Evolutionary conservation across 768 basidiomycete genomes (phyloP).

Genomic region (Phallus indusiatus): DNA sequence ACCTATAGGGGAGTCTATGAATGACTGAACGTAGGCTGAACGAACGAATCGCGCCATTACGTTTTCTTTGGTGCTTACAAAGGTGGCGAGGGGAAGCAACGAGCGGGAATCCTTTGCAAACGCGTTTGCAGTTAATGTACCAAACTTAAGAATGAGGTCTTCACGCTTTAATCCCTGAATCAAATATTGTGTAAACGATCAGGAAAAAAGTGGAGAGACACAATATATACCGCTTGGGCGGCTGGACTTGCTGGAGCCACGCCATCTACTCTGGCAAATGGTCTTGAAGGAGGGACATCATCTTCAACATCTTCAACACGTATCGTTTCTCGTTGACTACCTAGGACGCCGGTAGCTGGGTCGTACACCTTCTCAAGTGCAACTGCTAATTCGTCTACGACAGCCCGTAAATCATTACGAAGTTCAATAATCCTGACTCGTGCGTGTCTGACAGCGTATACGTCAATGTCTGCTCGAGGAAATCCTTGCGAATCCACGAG

Average conservation of each 20-base stretch:
- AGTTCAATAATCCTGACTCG: constrained; percentile 72
- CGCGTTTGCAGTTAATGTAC: constrained; percentile 42
- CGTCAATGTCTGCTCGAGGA: constrained; percentile 55
- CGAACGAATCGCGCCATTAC: constrained; percentile 28
- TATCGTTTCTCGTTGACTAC: neutral
- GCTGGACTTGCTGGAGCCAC: constrained; percentile 81
- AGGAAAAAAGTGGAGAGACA: neutral
- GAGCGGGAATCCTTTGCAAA: constrained; percentile 36
- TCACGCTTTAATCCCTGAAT: constrained; percentile 55
- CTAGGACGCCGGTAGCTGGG: constrained; percentile 19
- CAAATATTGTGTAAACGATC: constrained; percentile 1
- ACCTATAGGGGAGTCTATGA: constrained; percentile 34
- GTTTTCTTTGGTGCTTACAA: constrained; percentile 74
- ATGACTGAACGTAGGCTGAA: constrained; percentile 1
- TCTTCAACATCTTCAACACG: neutral
- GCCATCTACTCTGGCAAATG: constrained; percentile 77
- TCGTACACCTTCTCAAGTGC: constrained; percentile 65
- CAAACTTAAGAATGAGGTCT: constrained; percentile 71
- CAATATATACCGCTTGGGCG: constrained; percentile 56
- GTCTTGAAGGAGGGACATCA: constrained; percentile 14
- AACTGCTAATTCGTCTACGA: constrained; percentile 58
- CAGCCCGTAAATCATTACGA: constrained; percentile 61
- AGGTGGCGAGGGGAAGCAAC: constrained; percentile 57
- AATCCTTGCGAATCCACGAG: constrained; percentile 85
- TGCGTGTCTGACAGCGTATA: constrained; percentile 68